Conservation (phyloP, 1,284 basidiomycete species). For the Austropuccinia psidii region DNA sequence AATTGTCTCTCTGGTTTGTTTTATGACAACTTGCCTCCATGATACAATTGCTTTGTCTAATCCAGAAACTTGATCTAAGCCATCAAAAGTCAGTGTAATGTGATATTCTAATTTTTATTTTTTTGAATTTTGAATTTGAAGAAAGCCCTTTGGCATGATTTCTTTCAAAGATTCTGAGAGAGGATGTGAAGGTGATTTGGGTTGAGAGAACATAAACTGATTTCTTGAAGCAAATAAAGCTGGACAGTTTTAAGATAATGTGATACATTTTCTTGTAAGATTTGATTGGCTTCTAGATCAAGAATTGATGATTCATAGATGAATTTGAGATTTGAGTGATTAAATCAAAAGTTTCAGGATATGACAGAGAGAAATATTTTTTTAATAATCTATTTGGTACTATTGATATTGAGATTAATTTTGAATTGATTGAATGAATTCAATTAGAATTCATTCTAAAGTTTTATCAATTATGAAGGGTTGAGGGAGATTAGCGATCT, state of each 20-base stretch:
- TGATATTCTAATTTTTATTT: constrained; percentile 53
- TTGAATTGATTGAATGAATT: constrained; percentile 42
- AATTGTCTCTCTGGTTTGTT: constrained; percentile 60
- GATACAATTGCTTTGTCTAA: constrained; percentile 61
- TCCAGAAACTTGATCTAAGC: constrained; percentile 66
- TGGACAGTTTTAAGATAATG: constrained; percentile 91
- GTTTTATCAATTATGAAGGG: too few relatives aligned
- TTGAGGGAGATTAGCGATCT: background rate
- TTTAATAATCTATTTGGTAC: constrained; percentile 78
- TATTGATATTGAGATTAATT: constrained; percentile 63
- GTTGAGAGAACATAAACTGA: constrained; percentile 58
- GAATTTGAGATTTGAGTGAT: constrained; percentile 57
- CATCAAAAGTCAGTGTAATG: constrained; percentile 63
- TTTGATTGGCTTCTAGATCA: constrained; percentile 52
- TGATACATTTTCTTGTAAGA: constrained; percentile 81
- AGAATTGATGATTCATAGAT: constrained; percentile 43
- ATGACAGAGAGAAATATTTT: constrained; percentile 70
- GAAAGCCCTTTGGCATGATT: constrained; percentile 85
- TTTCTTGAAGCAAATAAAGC: constrained; percentile 86
- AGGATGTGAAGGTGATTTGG: constrained; percentile 57
- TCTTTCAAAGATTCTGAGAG: too few relatives aligned
- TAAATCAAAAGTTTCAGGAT: constrained; percentile 70
- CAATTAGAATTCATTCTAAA: too few relatives aligned
- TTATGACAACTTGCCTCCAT: constrained; percentile 69
- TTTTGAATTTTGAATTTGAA: constrained; percentile 46